These are phyloP conservation scores for Penicillium sp. DNA, from an alignment of 2,329 filamentous ascomycete species.

Conservation along the genomic window DNA sequence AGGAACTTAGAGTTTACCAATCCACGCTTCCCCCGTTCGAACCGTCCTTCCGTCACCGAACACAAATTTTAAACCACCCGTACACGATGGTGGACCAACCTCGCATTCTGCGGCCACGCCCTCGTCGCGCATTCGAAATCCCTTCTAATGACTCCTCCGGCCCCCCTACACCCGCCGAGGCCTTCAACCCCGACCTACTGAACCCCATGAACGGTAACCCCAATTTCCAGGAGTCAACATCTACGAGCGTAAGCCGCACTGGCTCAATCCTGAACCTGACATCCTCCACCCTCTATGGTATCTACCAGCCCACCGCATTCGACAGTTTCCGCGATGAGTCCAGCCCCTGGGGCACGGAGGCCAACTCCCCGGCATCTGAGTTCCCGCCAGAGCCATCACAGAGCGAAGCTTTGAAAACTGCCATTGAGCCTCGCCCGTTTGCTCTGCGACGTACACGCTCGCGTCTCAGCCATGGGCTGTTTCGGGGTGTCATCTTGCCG, in stretches of 20 bases:
- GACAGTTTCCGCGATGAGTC: slow-evolving; percentile 58
- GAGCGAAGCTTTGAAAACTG: slow-evolving; percentile 38
- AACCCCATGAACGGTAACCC: slow-evolving; percentile 16
- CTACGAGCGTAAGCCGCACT: slow-evolving; percentile 60
- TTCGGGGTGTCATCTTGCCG: slow-evolving; percentile 52
- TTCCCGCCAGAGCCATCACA: slow-evolving; percentile 32
- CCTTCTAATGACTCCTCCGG: slow-evolving; percentile 47
- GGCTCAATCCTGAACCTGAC: slow-evolving; percentile 84
- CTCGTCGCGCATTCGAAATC: slow-evolving; percentile 70
- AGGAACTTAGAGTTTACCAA: background rate
- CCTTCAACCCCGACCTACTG: slow-evolving; percentile 35
- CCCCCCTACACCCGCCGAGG: slow-evolving; percentile 42
- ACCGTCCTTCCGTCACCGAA: background rate
- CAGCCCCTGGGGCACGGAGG: slow-evolving; percentile 78
- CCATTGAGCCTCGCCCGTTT: slow-evolving; percentile 27
- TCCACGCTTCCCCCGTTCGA: background rate
- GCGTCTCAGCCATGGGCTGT: slow-evolving; percentile 38
- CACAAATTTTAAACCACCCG: background rate
- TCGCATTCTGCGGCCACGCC: slow-evolving; percentile 67
- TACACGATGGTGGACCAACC: slow-evolving; percentile 44
- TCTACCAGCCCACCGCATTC: slow-evolving; percentile 72
- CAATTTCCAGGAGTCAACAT: slow-evolving; percentile 32
- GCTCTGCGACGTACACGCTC: slow-evolving; percentile 36
- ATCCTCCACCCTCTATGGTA: slow-evolving; percentile 84
- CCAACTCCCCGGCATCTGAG: slow-evolving; percentile 63